Conservation (phyloP, 2,329 filamentous ascomycete genomes). For the Stagonosporopsis rhizophila region DNA sequence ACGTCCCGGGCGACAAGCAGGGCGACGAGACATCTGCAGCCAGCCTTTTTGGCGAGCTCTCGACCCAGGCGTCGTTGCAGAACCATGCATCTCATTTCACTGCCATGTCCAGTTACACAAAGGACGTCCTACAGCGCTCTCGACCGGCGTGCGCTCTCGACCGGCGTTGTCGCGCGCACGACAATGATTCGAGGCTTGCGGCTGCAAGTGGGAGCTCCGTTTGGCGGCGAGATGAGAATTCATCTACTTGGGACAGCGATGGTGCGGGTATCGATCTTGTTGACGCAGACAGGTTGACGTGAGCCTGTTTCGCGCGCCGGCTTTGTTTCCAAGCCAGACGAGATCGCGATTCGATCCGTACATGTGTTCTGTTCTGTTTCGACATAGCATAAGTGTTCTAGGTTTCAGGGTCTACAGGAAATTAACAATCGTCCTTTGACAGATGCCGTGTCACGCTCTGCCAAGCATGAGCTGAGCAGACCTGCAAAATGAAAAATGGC, state of each 20-base stretch:
- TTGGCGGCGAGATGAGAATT: slow-evolving; percentile 4
- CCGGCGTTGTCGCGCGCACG: too few relatives aligned
- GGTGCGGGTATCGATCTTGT: slow-evolving; percentile 28
- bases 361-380: background rate
- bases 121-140: slow-evolving; percentile 29
- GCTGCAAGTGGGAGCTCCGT: slow-evolving; percentile 20
- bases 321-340: background rate
- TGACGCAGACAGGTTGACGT: slow-evolving; percentile 24
- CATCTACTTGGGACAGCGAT: slow-evolving; percentile 25
- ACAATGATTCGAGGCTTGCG: slow-evolving; percentile 18
- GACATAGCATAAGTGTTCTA: background rate
- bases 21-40: slow-evolving; percentile 12
- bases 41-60: slow-evolving; percentile 22
- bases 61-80: slow-evolving; percentile 32
- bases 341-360: background rate
- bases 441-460: slow-evolving; percentile 5
- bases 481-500: background rate
- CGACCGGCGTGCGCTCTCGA: slow-evolving; percentile 18
- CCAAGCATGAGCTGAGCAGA: slow-evolving; percentile 10
- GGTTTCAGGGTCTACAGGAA: background rate
- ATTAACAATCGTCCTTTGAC: slow-evolving; percentile 2
- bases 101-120: slow-evolving; percentile 23
- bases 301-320: slow-evolving; percentile 8
- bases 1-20: slow-evolving; percentile 14
- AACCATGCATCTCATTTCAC: slow-evolving; percentile 35